Percentiles rank a stretch among this genome's conserved stretches.
Conservation (phyloP, 176 grass and related monocot genomes). For the Cenchrus americanus region DNA sequence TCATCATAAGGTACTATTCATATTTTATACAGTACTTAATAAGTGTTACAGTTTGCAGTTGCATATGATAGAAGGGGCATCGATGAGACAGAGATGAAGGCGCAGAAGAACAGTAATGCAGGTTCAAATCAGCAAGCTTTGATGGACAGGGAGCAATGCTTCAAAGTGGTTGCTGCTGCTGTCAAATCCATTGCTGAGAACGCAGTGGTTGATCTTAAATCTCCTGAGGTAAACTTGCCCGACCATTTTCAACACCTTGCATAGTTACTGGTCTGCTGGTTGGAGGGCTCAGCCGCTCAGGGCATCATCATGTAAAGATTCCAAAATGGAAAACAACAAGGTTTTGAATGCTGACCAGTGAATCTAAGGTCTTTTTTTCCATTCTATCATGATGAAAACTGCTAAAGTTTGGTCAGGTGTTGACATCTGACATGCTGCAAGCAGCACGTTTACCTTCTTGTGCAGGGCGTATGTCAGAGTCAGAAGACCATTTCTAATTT, state of each 20-base stretch:
- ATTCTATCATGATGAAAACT: slow-evolving; percentile 46
- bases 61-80: slow-evolving; percentile 91
- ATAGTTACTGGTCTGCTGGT: slow-evolving; percentile 2
- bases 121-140: slow-evolving; percentile 51
- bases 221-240: slow-evolving; percentile 73
- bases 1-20: not conserved
- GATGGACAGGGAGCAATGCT: slow-evolving; percentile 82
- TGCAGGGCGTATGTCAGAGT: slow-evolving; percentile 27
- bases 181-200: slow-evolving; percentile 68
- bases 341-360: slow-evolving; percentile 42
- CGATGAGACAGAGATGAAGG: slow-evolving; percentile 70
- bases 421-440: slow-evolving; percentile 45
- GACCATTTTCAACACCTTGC: slow-evolving; percentile 13
- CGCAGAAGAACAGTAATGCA: slow-evolving; percentile 49
- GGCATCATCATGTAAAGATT: slow-evolving; percentile 30
- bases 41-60: slow-evolving; percentile 81
- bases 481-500: slow-evolving; percentile 16
- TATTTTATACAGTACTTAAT: slow-evolving; percentile 15
- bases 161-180: slow-evolving; percentile 78
- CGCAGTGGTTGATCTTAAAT: slow-evolving; percentile 80
- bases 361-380: slow-evolving; percentile 38
- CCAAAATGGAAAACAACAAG: slow-evolving; percentile 5
- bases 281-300: not conserved
- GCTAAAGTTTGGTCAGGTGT: slow-evolving; percentile 34
- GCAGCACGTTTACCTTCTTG: slow-evolving; percentile 29